phyloP scores from a whole-genome alignment of 2,329 filamentous ascomycete genomes.

The Fusarium anguioides region DNA sequence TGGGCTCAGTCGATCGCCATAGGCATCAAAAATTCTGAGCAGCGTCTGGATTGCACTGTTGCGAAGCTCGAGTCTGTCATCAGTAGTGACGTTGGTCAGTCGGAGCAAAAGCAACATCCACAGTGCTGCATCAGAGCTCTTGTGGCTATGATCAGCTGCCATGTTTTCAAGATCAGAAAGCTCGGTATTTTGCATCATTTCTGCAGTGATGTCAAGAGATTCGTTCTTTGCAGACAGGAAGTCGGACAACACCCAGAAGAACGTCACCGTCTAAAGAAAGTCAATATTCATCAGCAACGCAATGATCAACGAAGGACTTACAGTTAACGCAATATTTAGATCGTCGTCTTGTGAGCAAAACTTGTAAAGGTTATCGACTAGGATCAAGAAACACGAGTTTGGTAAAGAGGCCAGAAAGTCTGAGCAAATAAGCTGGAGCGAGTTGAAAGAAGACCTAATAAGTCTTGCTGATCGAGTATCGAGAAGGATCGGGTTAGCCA shows the following conservation, averaged over 20 bases:
- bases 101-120: constrained; percentile 83
- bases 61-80: constrained; percentile 78
- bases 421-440: constrained; percentile 91
- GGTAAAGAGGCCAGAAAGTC: constrained; percentile 85
- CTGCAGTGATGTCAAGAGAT: constrained; percentile 67
- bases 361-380: constrained; percentile 88
- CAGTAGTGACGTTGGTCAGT: constrained; percentile 76
- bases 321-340: constrained; percentile 92
- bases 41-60: constrained; percentile 93
- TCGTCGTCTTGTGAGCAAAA: constrained; percentile 93
- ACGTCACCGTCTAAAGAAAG: constrained; percentile 78
- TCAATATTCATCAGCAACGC: constrained; percentile 7
- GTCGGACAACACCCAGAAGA: constrained; percentile 96
- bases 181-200: constrained; percentile 64
- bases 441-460: constrained; percentile 87
- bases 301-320: constrained; percentile 56
- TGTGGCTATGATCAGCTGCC: constrained; percentile 68
- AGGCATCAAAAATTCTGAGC: constrained; percentile 90
- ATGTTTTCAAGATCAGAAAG: constrained; percentile 64
- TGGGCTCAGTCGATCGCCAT: constrained; percentile 81
- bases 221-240: constrained; percentile 75
- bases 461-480: constrained; percentile 75
- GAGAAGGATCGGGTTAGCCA: constrained; percentile 51
- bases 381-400: constrained; percentile 76
- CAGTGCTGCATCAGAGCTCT: constrained; percentile 74